phyloP scores from a whole-genome alignment of 192 early-diverging fungal genomes.

The Glomus cerebriforme region DNA sequence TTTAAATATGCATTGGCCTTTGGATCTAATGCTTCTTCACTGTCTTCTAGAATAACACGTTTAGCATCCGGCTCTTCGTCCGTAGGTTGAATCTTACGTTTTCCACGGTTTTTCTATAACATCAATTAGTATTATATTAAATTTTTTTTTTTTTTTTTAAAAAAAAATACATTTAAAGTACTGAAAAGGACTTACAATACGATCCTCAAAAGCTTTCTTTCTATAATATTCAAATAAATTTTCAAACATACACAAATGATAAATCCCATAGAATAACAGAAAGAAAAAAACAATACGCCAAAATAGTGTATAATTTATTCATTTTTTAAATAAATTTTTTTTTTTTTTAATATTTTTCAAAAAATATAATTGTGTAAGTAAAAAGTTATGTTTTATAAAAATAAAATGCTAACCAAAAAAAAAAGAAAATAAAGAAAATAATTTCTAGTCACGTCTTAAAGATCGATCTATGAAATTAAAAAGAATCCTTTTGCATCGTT shows the following conservation, averaged over 20 bases:
- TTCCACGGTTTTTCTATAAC: conserved; percentile 32
- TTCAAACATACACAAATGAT: conserved; percentile 2
- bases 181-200: conserved; percentile 35
- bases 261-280: not conserved
- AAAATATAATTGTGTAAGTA: not conserved
- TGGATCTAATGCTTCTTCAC: conserved; percentile 30
- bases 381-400: not conserved
- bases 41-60: conserved; percentile 7
- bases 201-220: conserved; percentile 38
- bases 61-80: conserved; percentile 27
- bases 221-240: conserved; percentile 12
- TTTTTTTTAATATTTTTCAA: not conserved
- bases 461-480: not conserved
- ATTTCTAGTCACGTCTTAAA: not conserved
- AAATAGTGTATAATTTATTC: not conserved
- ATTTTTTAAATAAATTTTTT: not conserved
- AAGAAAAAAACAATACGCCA: not conserved
- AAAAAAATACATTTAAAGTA: not conserved
- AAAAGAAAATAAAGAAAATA: not conserved
- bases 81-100: conserved; percentile 27
- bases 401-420: conserved; percentile 8
- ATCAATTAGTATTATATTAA: too few species aligned
- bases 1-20: conserved; percentile 36
- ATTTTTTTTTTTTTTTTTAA: too few species aligned
- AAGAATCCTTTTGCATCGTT: not conserved